Base-by-base conservation (phyloP, 768 basidiomycete genomes). In the Naganishia vishniacii region DNA sequence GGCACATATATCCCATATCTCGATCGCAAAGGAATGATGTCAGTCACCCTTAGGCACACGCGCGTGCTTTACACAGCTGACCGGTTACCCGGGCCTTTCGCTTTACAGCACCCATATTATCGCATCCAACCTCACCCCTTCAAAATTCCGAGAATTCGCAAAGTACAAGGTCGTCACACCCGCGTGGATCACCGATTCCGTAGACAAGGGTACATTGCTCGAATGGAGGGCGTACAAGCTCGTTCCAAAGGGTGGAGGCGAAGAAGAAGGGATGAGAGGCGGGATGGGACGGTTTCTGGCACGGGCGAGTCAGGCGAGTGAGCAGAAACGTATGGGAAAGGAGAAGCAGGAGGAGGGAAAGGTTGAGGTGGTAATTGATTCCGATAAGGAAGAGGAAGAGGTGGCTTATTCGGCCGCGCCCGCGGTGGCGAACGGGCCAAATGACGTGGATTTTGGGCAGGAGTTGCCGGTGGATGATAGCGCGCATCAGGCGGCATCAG, bases 91-190 rank as follows among this genome's bases (percentile, higher is more conserved):
- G 8, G 62, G 42, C 42, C 15, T 31, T 16, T 34, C 37, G 15
- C 2, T 31, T n/a, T 23, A 42, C 70, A 90, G 89, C 31, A 94
- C 92, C 0, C 92, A 95, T 74, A 86, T 99, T 69, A 81, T 99
- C 53, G 94, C 95, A 3, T 88, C 87, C 68, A 88, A 89, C 32
- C 82, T 99, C 46, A 97, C 94, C 0, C 87, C 90, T 0, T 85
- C 86, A 44, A 99, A 98, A 78, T 83, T 91, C 46, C 84, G 83
- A 23, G 91, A 94, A 70, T 97, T 92, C 77, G 83, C 86, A 75
- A 77, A 86, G 44, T 88, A 94, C 87, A 95, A 92, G 74, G 87
- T 98, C 16, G 91, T 88, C 41, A 81, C 81, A 48, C 91, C 92
- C 0, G 86, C 86, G 63, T 99, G 95, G 95, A 81, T 99, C 12